phyloP scores from a whole-genome alignment of 306 rosid genomes.

The Rosa lucieae region DNA sequence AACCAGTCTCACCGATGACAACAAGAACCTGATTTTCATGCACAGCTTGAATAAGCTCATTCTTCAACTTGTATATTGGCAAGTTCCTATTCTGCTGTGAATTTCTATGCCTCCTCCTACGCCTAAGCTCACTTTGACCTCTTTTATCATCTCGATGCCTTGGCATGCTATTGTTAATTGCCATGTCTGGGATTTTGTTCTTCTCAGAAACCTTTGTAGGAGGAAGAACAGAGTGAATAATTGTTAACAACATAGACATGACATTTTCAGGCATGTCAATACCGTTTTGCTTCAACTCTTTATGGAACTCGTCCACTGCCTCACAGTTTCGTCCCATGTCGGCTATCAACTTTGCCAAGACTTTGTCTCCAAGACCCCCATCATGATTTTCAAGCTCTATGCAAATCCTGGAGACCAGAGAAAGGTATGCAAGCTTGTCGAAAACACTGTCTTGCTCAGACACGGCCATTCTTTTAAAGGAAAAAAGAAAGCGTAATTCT shows the following conservation, averaged over 20 bases:
- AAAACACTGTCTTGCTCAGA: constrained; percentile 37
- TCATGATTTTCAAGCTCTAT: constrained; percentile 74
- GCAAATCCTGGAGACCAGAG: constrained; percentile 77
- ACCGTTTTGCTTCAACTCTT: constrained; percentile 63
- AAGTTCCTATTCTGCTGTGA: constrained; percentile 64
- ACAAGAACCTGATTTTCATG: constrained; percentile 77
- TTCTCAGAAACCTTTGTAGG: constrained; percentile 33
- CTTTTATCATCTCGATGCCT: constrained; percentile 20
- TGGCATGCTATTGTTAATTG: neutral
- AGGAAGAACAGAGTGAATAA: constrained; percentile 71
- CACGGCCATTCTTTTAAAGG: constrained; percentile 36
- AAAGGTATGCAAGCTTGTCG: constrained; percentile 69
- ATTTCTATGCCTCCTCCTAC: constrained; percentile 39
- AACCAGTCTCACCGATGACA: constrained; percentile 91
- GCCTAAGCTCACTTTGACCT: constrained; percentile 20
- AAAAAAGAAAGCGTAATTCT: neutral
- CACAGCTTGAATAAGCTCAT: constrained; percentile 78
- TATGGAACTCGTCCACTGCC: constrained; percentile 57
- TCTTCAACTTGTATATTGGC: constrained; percentile 81
- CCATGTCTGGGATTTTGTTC: neutral
- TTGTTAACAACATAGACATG: constrained; percentile 55
- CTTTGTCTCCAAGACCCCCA: constrained; percentile 69
- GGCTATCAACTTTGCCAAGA: constrained; percentile 71
- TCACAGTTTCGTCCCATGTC: constrained; percentile 61
- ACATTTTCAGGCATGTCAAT: constrained; percentile 75